Evolutionary conservation across 306 rosid genomes (phyloP).

Genomic region (Ceratonia siliqua): DNA sequence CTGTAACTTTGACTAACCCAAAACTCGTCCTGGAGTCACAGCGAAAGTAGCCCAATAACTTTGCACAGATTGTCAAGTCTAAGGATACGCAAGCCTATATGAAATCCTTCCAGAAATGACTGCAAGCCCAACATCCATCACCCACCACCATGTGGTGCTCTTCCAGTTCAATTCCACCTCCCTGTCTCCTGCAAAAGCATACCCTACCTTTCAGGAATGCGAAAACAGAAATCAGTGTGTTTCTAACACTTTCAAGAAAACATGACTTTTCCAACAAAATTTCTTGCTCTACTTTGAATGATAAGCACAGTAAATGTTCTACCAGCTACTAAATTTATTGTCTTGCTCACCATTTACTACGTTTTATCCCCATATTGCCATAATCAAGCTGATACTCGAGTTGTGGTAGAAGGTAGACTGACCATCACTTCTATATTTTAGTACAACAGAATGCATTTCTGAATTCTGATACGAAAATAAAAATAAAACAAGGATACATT

Average conservation of each 20-base stretch:
- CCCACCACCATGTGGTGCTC: background rate
- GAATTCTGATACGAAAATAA: background rate
- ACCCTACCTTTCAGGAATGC: background rate
- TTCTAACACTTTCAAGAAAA: background rate
- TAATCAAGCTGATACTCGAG: background rate
- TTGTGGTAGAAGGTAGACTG: background rate
- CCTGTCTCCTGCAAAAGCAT: background rate
- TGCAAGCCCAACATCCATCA: background rate
- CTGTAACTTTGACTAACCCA: background rate
- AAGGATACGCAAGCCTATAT: background rate
- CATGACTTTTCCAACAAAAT: background rate
- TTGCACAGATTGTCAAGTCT: background rate
- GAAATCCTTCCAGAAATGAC: background rate
- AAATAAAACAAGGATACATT: background rate
- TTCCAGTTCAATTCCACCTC: background rate
- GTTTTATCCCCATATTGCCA: background rate
- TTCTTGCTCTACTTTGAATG: background rate
- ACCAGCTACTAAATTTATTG: background rate
- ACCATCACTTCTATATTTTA: background rate
- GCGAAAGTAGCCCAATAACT: background rate
- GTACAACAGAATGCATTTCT: background rate
- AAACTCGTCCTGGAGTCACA: background rate
- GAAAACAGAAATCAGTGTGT: background rate
- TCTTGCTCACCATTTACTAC: background rate
- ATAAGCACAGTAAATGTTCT: background rate